These are phyloP conservation scores for Candida ficus DNA, from an alignment of 805 yeast genomes.

Conservation along the genomic window DNA sequence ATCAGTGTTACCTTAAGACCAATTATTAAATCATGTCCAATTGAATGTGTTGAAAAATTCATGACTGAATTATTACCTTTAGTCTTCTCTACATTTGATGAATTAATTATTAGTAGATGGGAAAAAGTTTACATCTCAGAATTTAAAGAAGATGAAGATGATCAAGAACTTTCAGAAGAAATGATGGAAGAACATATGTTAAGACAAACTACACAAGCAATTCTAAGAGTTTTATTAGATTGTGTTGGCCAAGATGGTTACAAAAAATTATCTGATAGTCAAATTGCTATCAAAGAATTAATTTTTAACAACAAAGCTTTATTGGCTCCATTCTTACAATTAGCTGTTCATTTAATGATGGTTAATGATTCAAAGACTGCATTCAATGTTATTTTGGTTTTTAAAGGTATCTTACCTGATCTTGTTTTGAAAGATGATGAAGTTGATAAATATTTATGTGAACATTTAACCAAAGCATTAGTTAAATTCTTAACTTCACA, in stretches of 20 bases:
- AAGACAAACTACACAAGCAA: constrained; percentile 89
- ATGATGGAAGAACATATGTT: constrained; percentile 97
- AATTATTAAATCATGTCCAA: constrained; percentile 85
- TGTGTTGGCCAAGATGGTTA: constrained; percentile 72
- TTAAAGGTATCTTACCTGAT: constrained; percentile 67
- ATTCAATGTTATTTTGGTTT: constrained; percentile 78
- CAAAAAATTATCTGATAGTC: constrained; percentile 47
- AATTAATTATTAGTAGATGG: constrained; percentile 75
- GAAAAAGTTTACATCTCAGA: constrained; percentile 47
- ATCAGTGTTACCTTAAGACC: constrained; percentile 84
- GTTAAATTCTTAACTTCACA: constrained; percentile 64
- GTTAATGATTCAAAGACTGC: constrained; percentile 91
- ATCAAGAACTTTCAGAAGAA: constrained; percentile 87
- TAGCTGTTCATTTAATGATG: constrained; percentile 70
- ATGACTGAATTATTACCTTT: constrained; percentile 76
- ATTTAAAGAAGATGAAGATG: constrained; percentile 40
- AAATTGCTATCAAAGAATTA: constrained; percentile 58
- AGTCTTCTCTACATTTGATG: constrained; percentile 67
- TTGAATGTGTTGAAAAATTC: constrained; percentile 57
- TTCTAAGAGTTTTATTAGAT: constrained; percentile 81
- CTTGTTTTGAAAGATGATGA: constrained; percentile 64
- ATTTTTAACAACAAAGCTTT: constrained; percentile 60
- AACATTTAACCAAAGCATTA: constrained; percentile 64
- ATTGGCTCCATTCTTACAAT: constrained; percentile 70
- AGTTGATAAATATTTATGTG: constrained; percentile 59